Percentiles rank a stretch among this genome's conserved stretches.
Conservation (phyloP, 208 protist genomes). For the Chromosphaera perkinsii region DNA sequence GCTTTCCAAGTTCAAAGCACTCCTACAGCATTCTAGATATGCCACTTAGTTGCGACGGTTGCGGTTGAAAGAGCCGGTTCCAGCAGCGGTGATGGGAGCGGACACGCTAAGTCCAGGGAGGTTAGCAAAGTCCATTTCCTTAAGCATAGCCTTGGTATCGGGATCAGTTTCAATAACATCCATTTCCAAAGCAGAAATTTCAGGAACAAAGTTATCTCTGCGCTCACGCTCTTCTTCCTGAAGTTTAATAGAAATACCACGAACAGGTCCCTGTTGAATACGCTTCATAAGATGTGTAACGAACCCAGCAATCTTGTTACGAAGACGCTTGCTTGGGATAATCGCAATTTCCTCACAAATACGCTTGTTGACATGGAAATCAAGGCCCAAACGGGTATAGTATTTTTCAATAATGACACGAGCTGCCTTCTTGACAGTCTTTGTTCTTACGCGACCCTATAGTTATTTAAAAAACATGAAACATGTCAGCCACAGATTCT, state of each 20-base stretch:
- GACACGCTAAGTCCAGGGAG: not conserved
- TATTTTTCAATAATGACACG: slow-evolving; percentile 98
- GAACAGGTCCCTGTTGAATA: slow-evolving; percentile 93
- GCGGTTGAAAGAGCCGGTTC: no score
- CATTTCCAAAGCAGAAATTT: slow-evolving; percentile 71
- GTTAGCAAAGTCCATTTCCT: slow-evolving; percentile 30
- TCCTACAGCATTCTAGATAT: no score
- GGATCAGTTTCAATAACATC: slow-evolving; percentile 29
- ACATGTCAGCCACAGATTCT: no score
- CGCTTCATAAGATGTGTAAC: slow-evolving; percentile 97
- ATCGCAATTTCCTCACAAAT: slow-evolving; percentile 85
- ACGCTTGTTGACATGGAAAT: slow-evolving; percentile 99
- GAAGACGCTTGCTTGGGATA: slow-evolving; percentile 96
- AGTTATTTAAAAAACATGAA: no score
- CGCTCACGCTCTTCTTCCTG: slow-evolving; percentile 99
- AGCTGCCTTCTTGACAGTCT: slow-evolving; percentile 98
- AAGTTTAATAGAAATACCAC: slow-evolving; percentile 99
- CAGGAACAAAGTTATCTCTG: slow-evolving; percentile 98
- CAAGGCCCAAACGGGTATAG: slow-evolving; percentile 93
- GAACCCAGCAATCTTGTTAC: slow-evolving; percentile 99
- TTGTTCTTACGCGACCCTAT: slow-evolving; percentile 97
- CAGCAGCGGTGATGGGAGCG: not conserved
- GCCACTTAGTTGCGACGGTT: no score
- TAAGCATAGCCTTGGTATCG: slow-evolving; percentile 32
- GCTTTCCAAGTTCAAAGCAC: no score